Evolutionary conservation across 805 yeast species (phyloP), one percentile per base, ranked within the genome.

Genomic region (Saturnispora zaruensis): DNA sequence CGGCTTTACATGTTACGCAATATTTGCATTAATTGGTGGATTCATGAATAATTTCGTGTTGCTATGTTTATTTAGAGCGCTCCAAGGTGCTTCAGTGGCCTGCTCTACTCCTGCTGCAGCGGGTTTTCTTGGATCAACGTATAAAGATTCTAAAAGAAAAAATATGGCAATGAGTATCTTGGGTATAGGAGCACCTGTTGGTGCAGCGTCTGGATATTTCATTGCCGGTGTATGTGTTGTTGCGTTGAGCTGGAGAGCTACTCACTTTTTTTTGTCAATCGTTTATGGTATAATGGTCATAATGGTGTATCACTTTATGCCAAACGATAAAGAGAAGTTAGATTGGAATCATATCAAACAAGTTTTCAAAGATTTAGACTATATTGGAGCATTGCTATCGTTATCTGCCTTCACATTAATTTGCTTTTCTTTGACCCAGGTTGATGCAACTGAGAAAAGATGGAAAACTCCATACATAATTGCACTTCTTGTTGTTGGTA

Each of bases 391-490:
- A 4, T 47, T 69, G 4, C 54, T 75, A 23, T 66, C 74, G 6
- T 52, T 71, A 13, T 44, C 65, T 5, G 75, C 76, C 0, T 66
- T 73, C 50, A 64, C 71, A 2, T 55, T 73, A 41, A 63, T 75
- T 43, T 67, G 73, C 23, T 73, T 75, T 52, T 64, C 78, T 4
- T 60, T 74, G 37, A 69, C 77, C 4, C 73, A 74, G 52, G 73
- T 69, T 5, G 72, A 67, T 36, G 67, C 68, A 0, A 65, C 75
- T 1, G 54, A 60, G n/a, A 50, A 61, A 11, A 66, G 75, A 5
- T 75, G 79, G 79, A 59, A 58, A 38, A 72, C 78, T 9, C 70
- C 73, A 0, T 74, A 75, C 54, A 74, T 75, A 52, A 63, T 73
- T 50, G 75, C 71, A 5, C 60, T 69, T 4, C 46, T 75, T n/a